These are phyloP conservation scores for Penstemon eatonii DNA, from an alignment of 257 asterid genomes.

Conservation along the genomic window DNA sequence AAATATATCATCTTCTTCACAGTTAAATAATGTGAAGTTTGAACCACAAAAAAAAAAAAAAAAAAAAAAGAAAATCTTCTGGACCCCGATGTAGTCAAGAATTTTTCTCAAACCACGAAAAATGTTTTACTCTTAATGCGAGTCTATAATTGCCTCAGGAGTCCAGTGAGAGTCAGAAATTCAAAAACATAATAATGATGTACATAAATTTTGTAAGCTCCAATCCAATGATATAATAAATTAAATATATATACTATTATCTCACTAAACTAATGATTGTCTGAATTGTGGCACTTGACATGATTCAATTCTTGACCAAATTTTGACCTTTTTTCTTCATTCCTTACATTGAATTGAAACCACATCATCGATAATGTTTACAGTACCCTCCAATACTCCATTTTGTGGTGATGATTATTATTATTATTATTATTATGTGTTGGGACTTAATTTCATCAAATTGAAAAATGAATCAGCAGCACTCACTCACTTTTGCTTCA, in stretches of 20 bases:
- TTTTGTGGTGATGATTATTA: not conserved
- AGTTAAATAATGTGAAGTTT: too few species aligned
- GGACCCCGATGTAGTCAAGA: too few species aligned
- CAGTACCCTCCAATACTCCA: not conserved
- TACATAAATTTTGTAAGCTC: not conserved
- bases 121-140: too few species aligned
- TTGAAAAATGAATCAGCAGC: slow-evolving; percentile 3
- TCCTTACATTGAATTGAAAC: too few species aligned
- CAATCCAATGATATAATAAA: not conserved
- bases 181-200: too few species aligned
- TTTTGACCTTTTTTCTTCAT: not conserved
- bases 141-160: too few species aligned
- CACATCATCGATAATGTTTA: not conserved
- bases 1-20: too few species aligned
- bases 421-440: not conserved
- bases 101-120: too few species aligned
- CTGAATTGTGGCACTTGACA: not conserved
- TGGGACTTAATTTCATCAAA: not conserved
- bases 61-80: too few species aligned
- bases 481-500: not conserved
- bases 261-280: not conserved
- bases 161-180: too few species aligned
- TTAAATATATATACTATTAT: too few species aligned
- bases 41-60: too few species aligned
- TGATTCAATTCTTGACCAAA: not conserved